Conservation (phyloP, 257 asterid species). For the Paraleonurus japonicus region DNA sequence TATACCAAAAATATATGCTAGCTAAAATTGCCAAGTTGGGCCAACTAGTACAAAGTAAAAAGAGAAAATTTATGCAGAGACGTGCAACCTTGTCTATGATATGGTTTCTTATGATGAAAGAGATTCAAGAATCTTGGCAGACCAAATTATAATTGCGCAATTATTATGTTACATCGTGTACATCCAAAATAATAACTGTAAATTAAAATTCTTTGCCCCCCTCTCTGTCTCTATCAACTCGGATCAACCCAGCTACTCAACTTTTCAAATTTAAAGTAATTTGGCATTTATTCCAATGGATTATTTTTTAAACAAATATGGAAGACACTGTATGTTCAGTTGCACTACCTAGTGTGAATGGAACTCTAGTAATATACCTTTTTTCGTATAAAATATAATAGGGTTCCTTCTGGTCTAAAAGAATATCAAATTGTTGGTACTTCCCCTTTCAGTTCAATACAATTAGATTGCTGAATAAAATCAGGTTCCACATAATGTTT, state of each 20-base stretch:
- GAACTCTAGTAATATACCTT: not conserved
- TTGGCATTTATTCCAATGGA: not conserved
- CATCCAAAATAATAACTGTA: not conserved
- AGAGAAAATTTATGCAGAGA: not conserved
- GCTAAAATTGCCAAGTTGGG: not conserved
- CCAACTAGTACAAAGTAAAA: constrained; percentile 5
- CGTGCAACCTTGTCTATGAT: not conserved
- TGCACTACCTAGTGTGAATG: not conserved
- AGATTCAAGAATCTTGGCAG: not conserved
- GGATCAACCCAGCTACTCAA: not conserved
- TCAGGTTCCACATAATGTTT: not conserved
- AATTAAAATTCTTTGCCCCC: not conserved
- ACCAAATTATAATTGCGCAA: not conserved
- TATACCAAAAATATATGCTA: not conserved
- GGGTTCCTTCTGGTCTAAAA: not conserved
- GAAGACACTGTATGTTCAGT: not conserved
- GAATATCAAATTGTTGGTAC: constrained; percentile 16
- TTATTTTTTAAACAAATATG: not conserved
- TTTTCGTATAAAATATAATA: too few species aligned
- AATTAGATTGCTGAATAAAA: not conserved
- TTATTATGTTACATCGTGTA: not conserved
- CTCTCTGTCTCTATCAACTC: not conserved
- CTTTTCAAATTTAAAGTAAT: not conserved
- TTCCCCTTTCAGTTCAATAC: not conserved
- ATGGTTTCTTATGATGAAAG: not conserved